Base-by-base conservation (phyloP, 345 rosid species). In the Syzygium aromaticum region DNA sequence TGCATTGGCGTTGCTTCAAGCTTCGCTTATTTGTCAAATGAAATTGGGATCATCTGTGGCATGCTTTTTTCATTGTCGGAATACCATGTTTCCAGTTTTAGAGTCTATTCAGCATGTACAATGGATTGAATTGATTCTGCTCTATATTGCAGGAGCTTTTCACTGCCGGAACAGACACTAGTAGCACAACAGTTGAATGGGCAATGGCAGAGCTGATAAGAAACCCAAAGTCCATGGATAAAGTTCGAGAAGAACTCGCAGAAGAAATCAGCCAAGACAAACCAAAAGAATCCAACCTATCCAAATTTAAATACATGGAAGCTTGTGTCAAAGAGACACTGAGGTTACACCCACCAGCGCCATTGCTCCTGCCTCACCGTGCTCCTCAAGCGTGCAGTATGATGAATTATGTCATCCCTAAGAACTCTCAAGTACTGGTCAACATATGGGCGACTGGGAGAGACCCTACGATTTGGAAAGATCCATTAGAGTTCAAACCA, bases 361-460 rank as follows among this genome's bases (percentile, higher is more conserved):
- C 90, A 4, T 84, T 88, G 46, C 90, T 90, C 6, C 82, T 90
- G 38, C 90, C 90, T 16, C 90, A 84, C 52, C 85, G 88, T 25
- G 67, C 85, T 27, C 56, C 77, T 49, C 25, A 56, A 53, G 84
- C 89, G 5, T 64, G 86, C 63, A 25, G 52, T 2, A 77, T 82
- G 25, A 86, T 86, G 33, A 53, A 86, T 23, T 23, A 86, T 15
- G 17, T 19, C 83, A 87, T 90, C 15, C 88, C 90, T 14, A 90
- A 89, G 88, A 77, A 83, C 77, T 54, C 91, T 16, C 91, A 89
- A 46, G 73, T 89, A 28, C 16, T 87, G 22, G 89, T 89, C 46
- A 88, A 86, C 67, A 5, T 57, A 22, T 86, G 89, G 89, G 87
- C 89, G 7, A 86, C 17, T 23, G 87, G 87, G 52, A 59, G 90